Conservation (phyloP, 2,329 filamentous ascomycete genomes). For the Akanthomyces muscarius region DNA sequence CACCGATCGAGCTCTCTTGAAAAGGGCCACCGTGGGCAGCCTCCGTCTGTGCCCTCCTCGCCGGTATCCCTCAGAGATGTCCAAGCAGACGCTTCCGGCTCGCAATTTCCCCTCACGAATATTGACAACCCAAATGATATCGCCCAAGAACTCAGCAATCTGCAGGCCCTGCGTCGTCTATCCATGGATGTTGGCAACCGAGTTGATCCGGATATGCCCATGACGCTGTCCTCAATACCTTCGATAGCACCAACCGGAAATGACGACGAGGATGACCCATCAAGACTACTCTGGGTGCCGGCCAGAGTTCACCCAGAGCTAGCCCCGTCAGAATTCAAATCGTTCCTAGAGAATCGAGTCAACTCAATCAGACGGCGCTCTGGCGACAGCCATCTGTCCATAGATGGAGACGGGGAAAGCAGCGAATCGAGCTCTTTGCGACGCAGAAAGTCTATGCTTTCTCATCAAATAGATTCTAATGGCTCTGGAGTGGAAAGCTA, state of each 20-base stretch:
- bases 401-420: conserved; percentile 47
- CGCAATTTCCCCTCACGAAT: conserved; percentile 78
- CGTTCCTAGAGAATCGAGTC: conserved; percentile 88
- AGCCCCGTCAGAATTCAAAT: conserved; percentile 93
- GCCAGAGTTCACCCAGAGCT: conserved; percentile 91
- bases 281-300: conserved; percentile 90
- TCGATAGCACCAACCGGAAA: conserved; percentile 66
- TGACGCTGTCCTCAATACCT: conserved; percentile 65
- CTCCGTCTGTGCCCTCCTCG: conserved; percentile 42
- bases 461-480: conserved; percentile 73
- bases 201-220: conserved; percentile 69
- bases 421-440: conserved; percentile 61
- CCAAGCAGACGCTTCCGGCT: conserved; percentile 56
- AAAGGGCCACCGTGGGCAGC: conserved; percentile 37
- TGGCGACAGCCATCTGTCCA: conserved; percentile 62
- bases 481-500: conserved; percentile 60
- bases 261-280: conserved; percentile 83
- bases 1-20: conserved; percentile 42
- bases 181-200: conserved; percentile 86
- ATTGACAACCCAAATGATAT: conserved; percentile 87
- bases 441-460: conserved; percentile 94
- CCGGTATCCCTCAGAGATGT: conserved; percentile 48
- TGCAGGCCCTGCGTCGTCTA: conserved; percentile 85
- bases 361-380: conserved; percentile 84
- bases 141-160: conserved; percentile 85